These are phyloP conservation scores for Cercis canadensis DNA, from an alignment of 306 rosid species.

Conservation along the genomic window DNA sequence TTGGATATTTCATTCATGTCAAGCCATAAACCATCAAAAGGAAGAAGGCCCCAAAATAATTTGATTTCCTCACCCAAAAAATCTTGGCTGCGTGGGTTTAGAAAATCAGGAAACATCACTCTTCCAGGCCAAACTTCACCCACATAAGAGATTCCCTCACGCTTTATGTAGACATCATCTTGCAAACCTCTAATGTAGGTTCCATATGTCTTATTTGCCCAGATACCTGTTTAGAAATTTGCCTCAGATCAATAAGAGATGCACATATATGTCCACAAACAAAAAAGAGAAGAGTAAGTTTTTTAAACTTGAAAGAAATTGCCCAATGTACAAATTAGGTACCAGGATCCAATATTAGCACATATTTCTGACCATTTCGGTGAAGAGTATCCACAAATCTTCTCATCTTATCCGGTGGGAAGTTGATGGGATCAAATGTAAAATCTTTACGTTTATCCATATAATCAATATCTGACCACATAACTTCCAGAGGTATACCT, in stretches of 20 bases:
- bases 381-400: constrained; percentile 65
- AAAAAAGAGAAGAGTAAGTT: background rate
- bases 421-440: constrained; percentile 86
- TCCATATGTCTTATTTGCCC: constrained; percentile 49
- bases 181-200: constrained; percentile 50
- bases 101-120: constrained; percentile 58
- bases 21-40: constrained; percentile 64
- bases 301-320: background rate
- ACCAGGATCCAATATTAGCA: constrained; percentile 87
- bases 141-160: constrained; percentile 49
- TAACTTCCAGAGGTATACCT: constrained; percentile 82
- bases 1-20: constrained; percentile 64
- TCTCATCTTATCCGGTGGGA: constrained; percentile 68
- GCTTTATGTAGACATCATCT: constrained; percentile 55
- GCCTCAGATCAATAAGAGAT: no score
- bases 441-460: constrained; percentile 90
- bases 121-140: constrained; percentile 69
- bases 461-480: constrained; percentile 96
- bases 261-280: no score
- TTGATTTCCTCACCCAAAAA: constrained; percentile 59
- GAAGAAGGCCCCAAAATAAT: constrained; percentile 45
- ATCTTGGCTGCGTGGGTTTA: constrained; percentile 38
- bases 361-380: constrained; percentile 80
- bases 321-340: constrained; percentile 12
- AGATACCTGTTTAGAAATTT: constrained; percentile 43